Base-by-base conservation (phyloP, 2,329 filamentous ascomycete species). In the Paecilomyces niveus region DNA sequence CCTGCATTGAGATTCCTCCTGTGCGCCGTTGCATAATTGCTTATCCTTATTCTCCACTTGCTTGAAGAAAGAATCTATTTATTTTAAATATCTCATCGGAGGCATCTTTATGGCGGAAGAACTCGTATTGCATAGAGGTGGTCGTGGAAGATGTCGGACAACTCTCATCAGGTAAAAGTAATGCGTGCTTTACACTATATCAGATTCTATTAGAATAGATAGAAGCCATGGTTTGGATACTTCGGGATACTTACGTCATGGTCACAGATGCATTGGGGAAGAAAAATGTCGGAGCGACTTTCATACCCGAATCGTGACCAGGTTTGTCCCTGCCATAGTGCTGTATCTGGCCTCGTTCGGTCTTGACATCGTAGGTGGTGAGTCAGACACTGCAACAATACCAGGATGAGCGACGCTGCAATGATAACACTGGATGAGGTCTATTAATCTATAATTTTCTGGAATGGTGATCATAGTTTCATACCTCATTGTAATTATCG, bases 401-500 rank as follows among this genome's bases (percentile, higher is more conserved):
- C 11, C 11, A 1, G 84, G 83, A 63, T 86, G 83, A 1, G 83
- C 80, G 0, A 80, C 81, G 55, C 80, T 79, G 74, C 83, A 86
- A 73, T 86, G 84, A 64, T 87, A 87, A 67, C 84, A 86, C 56
- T 45, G 8, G 8, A 9, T 13, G 11, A 45, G 8, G 35, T 3
- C 3, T 3, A 18, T 45, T 45, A 45, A 7, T 18, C 35, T 13
- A 45, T 18, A 13, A 3, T 45, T 18, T 45, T 13, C 35, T 18
- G 3, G 8, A 45, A 3, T 2, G n/a, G 8, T 13, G 11, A 45
- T 18, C 35, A 18, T 3, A 45, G 8, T 45, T 45, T 18, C 11
- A 45, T 18, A 45, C 35, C 35, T 72, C 83, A 67, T 87, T 87
- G 75, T 85, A 87, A 72, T 87, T 87, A 67, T 87, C 85, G 15